Base-by-base conservation (phyloP, 2,329 filamentous ascomycete genomes). In the Hymenoscyphus linearis region DNA sequence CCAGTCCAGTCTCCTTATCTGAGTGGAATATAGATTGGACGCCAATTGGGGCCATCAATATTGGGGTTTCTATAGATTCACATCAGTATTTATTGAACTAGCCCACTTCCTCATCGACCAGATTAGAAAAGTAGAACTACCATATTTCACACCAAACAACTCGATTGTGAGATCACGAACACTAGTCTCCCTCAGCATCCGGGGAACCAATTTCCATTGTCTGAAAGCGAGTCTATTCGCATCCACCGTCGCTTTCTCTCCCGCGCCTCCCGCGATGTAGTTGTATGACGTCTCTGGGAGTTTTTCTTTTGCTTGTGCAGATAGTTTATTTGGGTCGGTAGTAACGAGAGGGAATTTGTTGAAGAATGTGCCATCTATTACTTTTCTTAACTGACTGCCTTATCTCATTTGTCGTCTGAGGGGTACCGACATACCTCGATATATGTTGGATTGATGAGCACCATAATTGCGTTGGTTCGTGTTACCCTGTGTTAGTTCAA, bases 11-110 rank as follows among this genome's bases (percentile, higher is more conserved):
- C 68, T 92, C 88, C 14, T 79, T 83, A 66, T 89, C 84, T 0
- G 76, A 71, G 66, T 92, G 87, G 69, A 88, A 85, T 35, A 89
- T 84, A 1, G 77, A 77, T 67, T 91, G 87, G 0, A 90, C 86
- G 0, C 89, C 88, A 1, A 91, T 79, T 0, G 88, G 88, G 0
- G 87, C 87, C 69, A 88, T 81, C 1, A 89, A 70, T 0, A 89
- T 66, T 0, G 85, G 86, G 34, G 55, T 64, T 16, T 65, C 65
- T 68, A 18, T 7, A 36, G 26, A n/a, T n/a, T n/a, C 1, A 22
- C 5, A 9, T 44, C n/a, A 44, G 40, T n/a, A 44, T 44, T 10
- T 1, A 3, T 26, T 13, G n/a, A 60, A 36, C 31, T 55, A 9
- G 52, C 53, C 22, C 14, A n/a, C 16, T 59, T 27, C 14, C 10